Base-by-base conservation (phyloP, 768 basidiomycete species). In the Neoboletus subvelutipes region DNA sequence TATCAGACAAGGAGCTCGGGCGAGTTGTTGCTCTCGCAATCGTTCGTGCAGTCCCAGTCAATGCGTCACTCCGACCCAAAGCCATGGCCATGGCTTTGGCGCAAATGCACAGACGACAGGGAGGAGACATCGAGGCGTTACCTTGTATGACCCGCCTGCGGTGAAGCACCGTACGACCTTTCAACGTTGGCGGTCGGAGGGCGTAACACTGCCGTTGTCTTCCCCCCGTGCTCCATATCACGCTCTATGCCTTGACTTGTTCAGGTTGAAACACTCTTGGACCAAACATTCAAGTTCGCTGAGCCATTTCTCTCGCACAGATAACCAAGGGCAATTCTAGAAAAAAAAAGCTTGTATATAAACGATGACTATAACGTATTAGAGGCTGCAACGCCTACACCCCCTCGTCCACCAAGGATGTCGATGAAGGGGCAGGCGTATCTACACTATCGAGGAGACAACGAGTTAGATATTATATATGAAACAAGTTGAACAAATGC, bases 311-410 rank as follows among this genome's bases (percentile, higher is more conserved):
- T 22, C 33, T 49, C 24, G 24, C 48, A 26, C 22, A 24, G 0
- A 20, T 31, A 15, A 7, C 12, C 11, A 17, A 24, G 34, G 7
- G 28, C 28, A 8, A 17, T 20, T 29, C 39, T 5, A 22, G 36
- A 53, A 26, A 29, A 29, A 39, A 26, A 15, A 39, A 26, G 3
- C 34, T 13, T 12, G 20, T 47, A 60, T 69, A 73, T 72, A 70
- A 70, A 71, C 64, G 59, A 72, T 37, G 64, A 70, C 61, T 70
- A 73, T 73, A 70, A 73, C 24, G 64, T 71, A 71, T 73, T 73
- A 73, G 67, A 65, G 58, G 69, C 52, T 56, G 58, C 67, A 59
- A 52, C 63, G 49, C 57, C 58, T n/a, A 20, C 41, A 20, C 22
- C 33, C 15, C 41, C 31, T 26, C 40, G 26, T 37, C 53, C 57